Base-by-base conservation (phyloP, 805 yeast genomes). In the Clavispora phyllophila region DNA sequence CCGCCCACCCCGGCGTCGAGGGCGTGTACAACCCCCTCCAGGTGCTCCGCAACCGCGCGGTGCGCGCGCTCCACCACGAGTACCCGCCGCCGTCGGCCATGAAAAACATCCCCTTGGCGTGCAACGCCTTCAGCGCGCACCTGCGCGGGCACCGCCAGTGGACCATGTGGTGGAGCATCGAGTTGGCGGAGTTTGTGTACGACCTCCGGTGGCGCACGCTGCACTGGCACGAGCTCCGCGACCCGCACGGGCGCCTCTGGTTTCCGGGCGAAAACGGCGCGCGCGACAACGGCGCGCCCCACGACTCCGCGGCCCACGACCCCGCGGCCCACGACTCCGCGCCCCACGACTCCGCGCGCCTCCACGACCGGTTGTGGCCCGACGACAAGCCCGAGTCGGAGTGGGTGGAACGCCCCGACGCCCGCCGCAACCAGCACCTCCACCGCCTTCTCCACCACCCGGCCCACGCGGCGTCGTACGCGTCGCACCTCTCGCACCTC, bases 11-110 rank as follows among this genome's bases (percentile, higher is more conserved):
- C 2, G 78, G 76, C 2, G 75, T 84, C 3, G 87, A 81, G 43
- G 86, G 83, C 2, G 74, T 77, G 3, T 88, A 82, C 66, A 88
- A 88, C 56, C 96, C 96, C 3, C 65, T 88, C 35, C 96, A 87
- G 61, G 74, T 82, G n/a, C 78, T 88, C 22, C 66, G 96, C 43
- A 84, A 87, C 61, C 70, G 96, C 44, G 71, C 70, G 50, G 57
- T 82, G 3, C 61, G 86, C 41, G 72, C 73, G 44, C 75, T 74
- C 51, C 65, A 75, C 51, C 72, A 70, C 39, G 78, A 76, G 43
- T 64, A 66, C 27, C 73, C 78, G 2, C 44, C 48, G 20, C 65
- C 68, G 3, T 54, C 75, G 10, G 60, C 72, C 1, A 60, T 74
- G 23, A 71, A 74, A 42, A 68, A 75, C 8, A 58, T 81, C 5